Conservation (phyloP, 345 rosid genomes). For the Gossypium anomalum region DNA sequence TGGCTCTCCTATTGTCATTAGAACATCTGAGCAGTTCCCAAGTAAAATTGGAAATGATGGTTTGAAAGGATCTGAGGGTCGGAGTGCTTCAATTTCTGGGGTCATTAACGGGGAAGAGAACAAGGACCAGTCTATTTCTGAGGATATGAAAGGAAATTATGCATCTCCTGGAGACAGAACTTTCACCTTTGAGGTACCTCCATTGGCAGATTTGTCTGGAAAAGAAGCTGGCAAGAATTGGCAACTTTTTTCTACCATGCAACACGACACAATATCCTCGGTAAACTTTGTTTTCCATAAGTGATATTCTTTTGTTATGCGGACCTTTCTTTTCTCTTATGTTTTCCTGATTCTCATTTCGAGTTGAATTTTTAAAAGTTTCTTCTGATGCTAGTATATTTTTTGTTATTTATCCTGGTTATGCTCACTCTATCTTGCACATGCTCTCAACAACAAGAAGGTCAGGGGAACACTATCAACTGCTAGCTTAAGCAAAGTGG, state of each 20-base stretch:
- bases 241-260: conserved; percentile 36
- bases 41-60: conserved; percentile 31
- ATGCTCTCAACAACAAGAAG: conserved; percentile 25
- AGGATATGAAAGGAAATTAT: conserved; percentile 35
- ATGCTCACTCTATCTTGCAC: background rate
- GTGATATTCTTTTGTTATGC: background rate
- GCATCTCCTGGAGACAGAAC: conserved; percentile 43
- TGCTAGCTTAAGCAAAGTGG: conserved; percentile 39
- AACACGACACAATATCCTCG: conserved; percentile 33
- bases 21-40: conserved; percentile 37
- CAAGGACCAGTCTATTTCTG: conserved; percentile 24
- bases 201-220: conserved; percentile 26
- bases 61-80: conserved; percentile 30
- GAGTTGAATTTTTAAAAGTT: background rate
- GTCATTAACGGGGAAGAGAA: conserved; percentile 19
- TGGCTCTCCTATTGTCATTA: conserved; percentile 38
- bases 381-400: background rate
- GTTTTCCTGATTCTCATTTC: background rate
- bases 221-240: conserved; percentile 37
- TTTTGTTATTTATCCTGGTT: background rate
- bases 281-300: conserved; percentile 29
- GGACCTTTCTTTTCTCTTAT: background rate
- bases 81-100: conserved; percentile 26
- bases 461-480: conserved; percentile 51
- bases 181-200: conserved; percentile 46